Conservation (phyloP, 306 rosid genomes). For the Cucurbita argyrosperma region DNA sequence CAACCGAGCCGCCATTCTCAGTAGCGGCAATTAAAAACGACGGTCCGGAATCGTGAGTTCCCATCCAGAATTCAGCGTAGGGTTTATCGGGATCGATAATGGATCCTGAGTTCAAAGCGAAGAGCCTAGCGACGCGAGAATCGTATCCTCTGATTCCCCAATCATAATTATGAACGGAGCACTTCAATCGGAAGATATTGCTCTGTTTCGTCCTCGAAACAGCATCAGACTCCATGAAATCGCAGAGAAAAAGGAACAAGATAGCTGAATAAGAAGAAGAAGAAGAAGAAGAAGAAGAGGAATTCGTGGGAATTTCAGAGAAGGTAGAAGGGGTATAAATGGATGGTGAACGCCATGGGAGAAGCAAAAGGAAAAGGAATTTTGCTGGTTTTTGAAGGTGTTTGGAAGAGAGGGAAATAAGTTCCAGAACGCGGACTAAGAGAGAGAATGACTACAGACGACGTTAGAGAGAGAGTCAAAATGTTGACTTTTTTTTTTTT, state of each 20-base stretch:
- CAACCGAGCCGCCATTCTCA: constrained; percentile 11
- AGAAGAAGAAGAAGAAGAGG: not conserved
- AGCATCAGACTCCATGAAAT: constrained; percentile 3
- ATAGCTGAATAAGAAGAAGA: not conserved
- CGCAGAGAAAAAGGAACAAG: not conserved
- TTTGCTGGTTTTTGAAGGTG: constrained; percentile 5
- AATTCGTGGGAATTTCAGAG: not conserved
- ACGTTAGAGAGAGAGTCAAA: not conserved
- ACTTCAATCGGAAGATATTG: constrained; percentile 33
- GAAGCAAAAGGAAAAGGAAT: not conserved
- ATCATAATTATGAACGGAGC: constrained; percentile 66
- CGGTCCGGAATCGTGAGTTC: constrained; percentile 82
- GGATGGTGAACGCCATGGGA: not conserved
- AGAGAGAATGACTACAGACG: not conserved
- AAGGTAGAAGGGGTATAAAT: not conserved
- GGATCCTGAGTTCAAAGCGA: constrained; percentile 37
- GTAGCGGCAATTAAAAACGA: constrained; percentile 29
- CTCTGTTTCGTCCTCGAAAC: not conserved
- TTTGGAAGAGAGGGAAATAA: constrained; percentile 1
- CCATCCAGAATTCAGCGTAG: constrained; percentile 93
- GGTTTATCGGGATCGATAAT: constrained; percentile 36
- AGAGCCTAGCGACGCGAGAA: constrained; percentile 58
- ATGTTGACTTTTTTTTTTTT: not conserved
- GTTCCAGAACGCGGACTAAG: not conserved
- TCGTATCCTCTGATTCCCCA: constrained; percentile 57